phyloP scores from a whole-genome alignment of 73 alveolate genomes.

The Blepharisma japonicum region DNA sequence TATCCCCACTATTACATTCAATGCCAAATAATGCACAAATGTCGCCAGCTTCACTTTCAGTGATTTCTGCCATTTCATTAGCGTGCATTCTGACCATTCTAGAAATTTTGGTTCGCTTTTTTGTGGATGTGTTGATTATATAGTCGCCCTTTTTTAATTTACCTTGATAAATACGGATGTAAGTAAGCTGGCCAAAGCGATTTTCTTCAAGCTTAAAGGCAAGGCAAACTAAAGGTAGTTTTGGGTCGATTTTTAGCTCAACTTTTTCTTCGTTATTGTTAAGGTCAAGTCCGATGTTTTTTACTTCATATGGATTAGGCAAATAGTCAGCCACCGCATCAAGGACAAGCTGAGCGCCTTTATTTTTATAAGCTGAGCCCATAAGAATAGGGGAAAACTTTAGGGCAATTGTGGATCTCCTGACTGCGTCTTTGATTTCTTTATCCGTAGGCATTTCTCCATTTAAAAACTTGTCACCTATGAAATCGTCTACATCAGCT shows the following conservation, averaged over 20 bases:
- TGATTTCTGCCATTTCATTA: slow-evolving; percentile 83
- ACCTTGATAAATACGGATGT: slow-evolving; percentile 69
- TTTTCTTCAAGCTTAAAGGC: slow-evolving; percentile 90
- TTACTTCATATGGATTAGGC: slow-evolving; percentile 78
- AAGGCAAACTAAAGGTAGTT: slow-evolving; percentile 81
- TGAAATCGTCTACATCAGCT: slow-evolving; percentile 59
- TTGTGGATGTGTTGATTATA: slow-evolving; percentile 62
- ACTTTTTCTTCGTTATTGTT: slow-evolving; percentile 50
- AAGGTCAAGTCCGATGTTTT: slow-evolving; percentile 61
- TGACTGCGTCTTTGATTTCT: slow-evolving; percentile 48
- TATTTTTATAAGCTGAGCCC: slow-evolving; percentile 96
- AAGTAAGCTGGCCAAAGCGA: slow-evolving; percentile 70
- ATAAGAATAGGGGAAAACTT: slow-evolving; percentile 85
- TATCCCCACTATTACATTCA: slow-evolving; percentile 92
- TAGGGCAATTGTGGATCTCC: slow-evolving; percentile 68
- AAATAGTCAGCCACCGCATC: slow-evolving; percentile 85
- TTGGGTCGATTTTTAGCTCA: slow-evolving; percentile 62
- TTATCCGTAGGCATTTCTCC: slow-evolving; percentile 44
- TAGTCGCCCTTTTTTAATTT: slow-evolving; percentile 77
- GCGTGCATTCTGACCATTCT: slow-evolving; percentile 95
- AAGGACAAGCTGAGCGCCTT: slow-evolving; percentile 76
- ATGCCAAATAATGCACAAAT: slow-evolving; percentile 93
- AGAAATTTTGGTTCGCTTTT: slow-evolving; percentile 69
- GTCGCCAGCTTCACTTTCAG: slow-evolving; percentile 93
- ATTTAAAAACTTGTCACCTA: slow-evolving; percentile 50